phyloP scores from a whole-genome alignment of 305 asterid genomes.

The Solanum chacoense region DNA sequence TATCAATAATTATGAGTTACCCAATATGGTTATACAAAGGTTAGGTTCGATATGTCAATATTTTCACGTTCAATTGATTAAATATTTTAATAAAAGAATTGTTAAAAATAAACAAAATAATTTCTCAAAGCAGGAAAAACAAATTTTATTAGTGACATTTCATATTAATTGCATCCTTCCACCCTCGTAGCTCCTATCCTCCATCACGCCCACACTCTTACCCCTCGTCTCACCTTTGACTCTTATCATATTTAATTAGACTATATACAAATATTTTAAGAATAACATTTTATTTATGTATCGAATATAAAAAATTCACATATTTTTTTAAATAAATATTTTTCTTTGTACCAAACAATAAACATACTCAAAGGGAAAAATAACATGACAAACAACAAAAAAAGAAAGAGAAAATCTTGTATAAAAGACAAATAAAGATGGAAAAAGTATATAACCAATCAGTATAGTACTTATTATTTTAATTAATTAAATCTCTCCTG shows the following conservation, averaged over 20 bases:
- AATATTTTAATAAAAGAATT: neutral
- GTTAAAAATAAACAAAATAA: neutral
- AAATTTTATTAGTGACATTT: neutral
- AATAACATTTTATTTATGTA: too few species aligned
- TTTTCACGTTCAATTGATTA: neutral
- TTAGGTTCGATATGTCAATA: neutral
- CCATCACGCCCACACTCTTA: neutral
- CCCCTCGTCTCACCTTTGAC: neutral
- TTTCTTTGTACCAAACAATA: neutral
- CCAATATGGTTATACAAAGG: neutral
- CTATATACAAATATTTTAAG: too few species aligned
- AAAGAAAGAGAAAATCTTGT: neutral
- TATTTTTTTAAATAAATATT: too few species aligned
- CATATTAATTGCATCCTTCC: neutral
- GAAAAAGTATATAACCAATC: neutral
- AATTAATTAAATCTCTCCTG: neutral
- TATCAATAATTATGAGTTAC: neutral
- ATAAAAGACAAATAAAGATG: neutral
- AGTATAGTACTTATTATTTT: neutral
- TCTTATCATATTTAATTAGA: too few species aligned
- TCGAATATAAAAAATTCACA: too few species aligned
- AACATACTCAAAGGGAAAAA: neutral
- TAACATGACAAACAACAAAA: neutral
- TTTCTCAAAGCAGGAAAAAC: neutral
- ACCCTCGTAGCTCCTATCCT: neutral